Conservation (phyloP, 345 rosid species). For the Gossypium rotundifolium region DNA sequence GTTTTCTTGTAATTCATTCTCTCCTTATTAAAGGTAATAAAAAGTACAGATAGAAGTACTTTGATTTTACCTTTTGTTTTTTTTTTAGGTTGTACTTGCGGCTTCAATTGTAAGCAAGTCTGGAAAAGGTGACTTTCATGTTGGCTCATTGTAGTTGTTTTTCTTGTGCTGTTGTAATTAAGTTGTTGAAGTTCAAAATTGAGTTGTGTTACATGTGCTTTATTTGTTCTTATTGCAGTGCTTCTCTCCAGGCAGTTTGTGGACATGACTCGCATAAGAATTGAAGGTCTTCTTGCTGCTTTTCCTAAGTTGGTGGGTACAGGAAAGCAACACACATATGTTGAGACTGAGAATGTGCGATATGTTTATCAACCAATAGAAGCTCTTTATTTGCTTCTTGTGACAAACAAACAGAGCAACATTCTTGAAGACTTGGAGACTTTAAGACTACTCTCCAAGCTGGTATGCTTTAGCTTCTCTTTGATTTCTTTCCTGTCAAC, state of each 20-base stretch:
- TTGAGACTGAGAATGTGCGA: slow-evolving; percentile 98
- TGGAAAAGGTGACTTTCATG: slow-evolving; percentile 71
- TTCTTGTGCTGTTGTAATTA: background rate
- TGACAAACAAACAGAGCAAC: slow-evolving; percentile 95
- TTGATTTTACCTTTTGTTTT: slow-evolving; percentile 1
- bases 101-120: slow-evolving; percentile 79
- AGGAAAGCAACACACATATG: slow-evolving; percentile 94
- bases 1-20: too few relatives aligned
- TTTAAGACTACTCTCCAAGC: slow-evolving; percentile 87
- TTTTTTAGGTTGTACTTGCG: slow-evolving; percentile 80
- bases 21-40: too few relatives aligned
- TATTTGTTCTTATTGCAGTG: slow-evolving; percentile 43
- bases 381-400: slow-evolving; percentile 75
- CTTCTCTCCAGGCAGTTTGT: slow-evolving; percentile 94
- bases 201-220: slow-evolving; percentile 9
- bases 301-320: slow-evolving; percentile 95
- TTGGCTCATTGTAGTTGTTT: background rate
- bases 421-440: slow-evolving; percentile 97
- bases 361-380: slow-evolving; percentile 99
- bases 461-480: slow-evolving; percentile 46
- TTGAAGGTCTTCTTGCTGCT: slow-evolving; percentile 98
- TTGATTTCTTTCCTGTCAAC: background rate
- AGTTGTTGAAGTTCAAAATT: background rate
- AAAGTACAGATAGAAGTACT: background rate
- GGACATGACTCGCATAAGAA: slow-evolving; percentile 90